Evolutionary conservation across 768 basidiomycete genomes (phyloP).

Genomic region (Tulasnella sp.): DNA sequence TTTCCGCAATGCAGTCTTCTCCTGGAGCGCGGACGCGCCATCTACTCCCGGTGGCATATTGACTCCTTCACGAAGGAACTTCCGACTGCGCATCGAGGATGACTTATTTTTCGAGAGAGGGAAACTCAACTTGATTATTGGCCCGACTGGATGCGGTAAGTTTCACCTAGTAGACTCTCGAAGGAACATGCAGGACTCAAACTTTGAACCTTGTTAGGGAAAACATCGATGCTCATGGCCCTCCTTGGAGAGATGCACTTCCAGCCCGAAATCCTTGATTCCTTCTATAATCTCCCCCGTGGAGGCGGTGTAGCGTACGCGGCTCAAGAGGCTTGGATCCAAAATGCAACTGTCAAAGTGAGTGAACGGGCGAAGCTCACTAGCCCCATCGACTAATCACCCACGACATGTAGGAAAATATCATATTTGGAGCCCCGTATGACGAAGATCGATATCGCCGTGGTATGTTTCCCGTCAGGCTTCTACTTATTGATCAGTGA

Average conservation of each 20-base stretch:
- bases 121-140: conserved; percentile 42
- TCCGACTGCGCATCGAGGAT: conserved; percentile 37
- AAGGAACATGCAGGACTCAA: background rate
- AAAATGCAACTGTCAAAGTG: conserved; percentile 71
- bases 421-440: conserved; percentile 47
- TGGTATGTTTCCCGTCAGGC: conserved; percentile 34
- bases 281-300: conserved; percentile 69
- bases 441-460: conserved; percentile 46
- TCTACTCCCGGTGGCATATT: conserved; percentile 47
- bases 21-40: conserved; percentile 51
- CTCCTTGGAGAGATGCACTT: conserved; percentile 44
- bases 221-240: conserved; percentile 36
- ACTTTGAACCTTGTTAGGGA: conserved; percentile 23
- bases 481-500: background rate
- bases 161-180: background rate
- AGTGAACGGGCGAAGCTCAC: background rate
- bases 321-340: conserved; percentile 82
- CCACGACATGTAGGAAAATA: conserved; percentile 50
- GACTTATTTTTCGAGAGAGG: conserved; percentile 40
- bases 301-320: conserved; percentile 69
- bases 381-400: background rate
- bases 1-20: conserved; percentile 43
- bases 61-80: conserved; percentile 47
- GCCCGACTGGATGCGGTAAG: conserved; percentile 38
- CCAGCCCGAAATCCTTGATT: conserved; percentile 41